phyloP scores from a whole-genome alignment of 306 rosid genomes.

The Quercus rubra region DNA sequence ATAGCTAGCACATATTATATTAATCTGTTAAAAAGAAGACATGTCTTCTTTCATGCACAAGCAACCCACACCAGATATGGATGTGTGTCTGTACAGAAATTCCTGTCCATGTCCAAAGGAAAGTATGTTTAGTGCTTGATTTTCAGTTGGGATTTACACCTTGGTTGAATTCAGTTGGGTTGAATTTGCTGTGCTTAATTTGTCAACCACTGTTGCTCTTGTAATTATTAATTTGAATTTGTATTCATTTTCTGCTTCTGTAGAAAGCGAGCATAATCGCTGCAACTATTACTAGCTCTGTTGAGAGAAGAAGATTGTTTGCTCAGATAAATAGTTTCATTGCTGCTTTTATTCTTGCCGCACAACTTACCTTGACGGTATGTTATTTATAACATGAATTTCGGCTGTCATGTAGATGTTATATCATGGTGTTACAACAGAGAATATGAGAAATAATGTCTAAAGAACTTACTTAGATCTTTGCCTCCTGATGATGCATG shows the following conservation, averaged over 20 bases:
- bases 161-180: background rate
- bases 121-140: background rate
- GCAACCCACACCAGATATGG: background rate
- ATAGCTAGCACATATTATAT: background rate
- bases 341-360: slow-evolving; percentile 86
- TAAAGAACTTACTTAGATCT: background rate
- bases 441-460: background rate
- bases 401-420: background rate
- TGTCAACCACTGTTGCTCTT: background rate
- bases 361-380: slow-evolving; percentile 89
- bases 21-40: background rate
- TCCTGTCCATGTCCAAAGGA: background rate
- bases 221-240: background rate
- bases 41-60: background rate
- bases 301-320: slow-evolving; percentile 77
- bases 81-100: background rate
- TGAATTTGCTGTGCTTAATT: background rate
- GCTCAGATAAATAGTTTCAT: slow-evolving; percentile 90
- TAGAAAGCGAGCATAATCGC: slow-evolving; percentile 92
- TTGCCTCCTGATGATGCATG: background rate
- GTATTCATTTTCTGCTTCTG: slow-evolving; percentile 18
- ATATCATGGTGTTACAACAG: background rate
- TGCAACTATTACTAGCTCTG: slow-evolving; percentile 66
- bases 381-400: slow-evolving; percentile 7
- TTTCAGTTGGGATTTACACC: background rate